phyloP scores from a whole-genome alignment of 2,329 filamentous ascomycete genomes.

The Aureobasidium sp. region DNA sequence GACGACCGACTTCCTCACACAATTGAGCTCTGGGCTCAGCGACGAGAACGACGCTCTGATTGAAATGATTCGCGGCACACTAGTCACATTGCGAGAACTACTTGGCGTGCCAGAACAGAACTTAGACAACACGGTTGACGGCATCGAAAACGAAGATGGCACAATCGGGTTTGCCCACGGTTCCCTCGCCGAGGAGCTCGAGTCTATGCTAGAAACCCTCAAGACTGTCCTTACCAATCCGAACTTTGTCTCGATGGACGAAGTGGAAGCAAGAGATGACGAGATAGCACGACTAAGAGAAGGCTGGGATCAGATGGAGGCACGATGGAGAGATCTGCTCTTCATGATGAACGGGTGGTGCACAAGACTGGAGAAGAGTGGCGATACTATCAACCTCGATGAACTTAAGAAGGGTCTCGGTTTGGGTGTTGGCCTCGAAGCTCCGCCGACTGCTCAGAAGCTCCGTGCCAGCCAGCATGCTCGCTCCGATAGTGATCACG shows the following conservation, averaged over 20 bases:
- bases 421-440: conserved; percentile 43
- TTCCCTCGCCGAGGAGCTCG: conserved; percentile 62
- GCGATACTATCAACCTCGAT: conserved; percentile 57
- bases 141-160: conserved; percentile 17
- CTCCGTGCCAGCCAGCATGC: background rate
- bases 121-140: conserved; percentile 17
- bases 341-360: conserved; percentile 90
- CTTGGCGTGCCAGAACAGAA: conserved; percentile 43
- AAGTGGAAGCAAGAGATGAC: conserved; percentile 85
- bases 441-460: conserved; percentile 13
- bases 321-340: conserved; percentile 80
- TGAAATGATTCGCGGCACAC: conserved; percentile 60
- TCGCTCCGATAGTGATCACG: background rate
- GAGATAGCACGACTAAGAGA: conserved; percentile 76
- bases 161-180: conserved; percentile 47
- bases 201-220: conserved; percentile 70
- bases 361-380: conserved; percentile 66
- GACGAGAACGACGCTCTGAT: conserved; percentile 87
- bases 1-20: conserved; percentile 84
- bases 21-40: conserved; percentile 71
- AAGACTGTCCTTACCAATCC: conserved; percentile 83
- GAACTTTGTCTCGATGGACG: conserved; percentile 90
- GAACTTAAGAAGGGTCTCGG: conserved; percentile 53
- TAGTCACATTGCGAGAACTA: conserved; percentile 59
- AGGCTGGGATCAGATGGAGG: conserved; percentile 92